Conservation (phyloP, 768 basidiomycete species). For the Tephrocybe sp. region DNA sequence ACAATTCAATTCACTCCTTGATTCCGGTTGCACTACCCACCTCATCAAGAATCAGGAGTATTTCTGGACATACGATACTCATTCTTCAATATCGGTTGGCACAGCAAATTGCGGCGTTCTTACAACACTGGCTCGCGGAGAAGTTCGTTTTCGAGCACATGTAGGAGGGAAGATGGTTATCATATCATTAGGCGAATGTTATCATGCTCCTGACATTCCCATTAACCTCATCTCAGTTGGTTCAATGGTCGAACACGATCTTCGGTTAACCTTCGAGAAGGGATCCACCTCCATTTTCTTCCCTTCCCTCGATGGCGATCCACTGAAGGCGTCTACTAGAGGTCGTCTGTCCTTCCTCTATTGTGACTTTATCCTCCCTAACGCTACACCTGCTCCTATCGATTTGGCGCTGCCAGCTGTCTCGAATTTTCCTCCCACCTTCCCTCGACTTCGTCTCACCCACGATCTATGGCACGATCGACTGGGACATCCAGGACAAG, state of each 20-base stretch:
- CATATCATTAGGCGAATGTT: conserved; percentile 17
- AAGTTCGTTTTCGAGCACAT: conserved; percentile 7
- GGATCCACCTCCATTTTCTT: background rate
- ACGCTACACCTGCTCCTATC: background rate
- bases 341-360: background rate
- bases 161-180: conserved; percentile 2
- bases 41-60: conserved; percentile 12
- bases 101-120: conserved; percentile 23
- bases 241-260: conserved; percentile 10
- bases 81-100: conserved; percentile 1
- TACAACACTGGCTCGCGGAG: conserved; percentile 9
- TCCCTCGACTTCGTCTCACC: background rate
- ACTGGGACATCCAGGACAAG: conserved; percentile 22
- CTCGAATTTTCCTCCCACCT: conserved; percentile 6
- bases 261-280: conserved; percentile 6
- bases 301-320: background rate
- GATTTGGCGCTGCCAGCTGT: background rate
- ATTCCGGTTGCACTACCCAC: conserved; percentile 23
- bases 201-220: conserved; percentile 21
- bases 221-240: conserved; percentile 25
- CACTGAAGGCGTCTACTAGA: background rate
- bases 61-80: conserved; percentile 17
- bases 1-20: conserved; percentile 14
- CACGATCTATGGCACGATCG: conserved; percentile 22
- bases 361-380: conserved; percentile 2